phyloP scores from a whole-genome alignment of 2,329 filamentous ascomycete genomes.

The Teratosphaeria gauchensis region DNA sequence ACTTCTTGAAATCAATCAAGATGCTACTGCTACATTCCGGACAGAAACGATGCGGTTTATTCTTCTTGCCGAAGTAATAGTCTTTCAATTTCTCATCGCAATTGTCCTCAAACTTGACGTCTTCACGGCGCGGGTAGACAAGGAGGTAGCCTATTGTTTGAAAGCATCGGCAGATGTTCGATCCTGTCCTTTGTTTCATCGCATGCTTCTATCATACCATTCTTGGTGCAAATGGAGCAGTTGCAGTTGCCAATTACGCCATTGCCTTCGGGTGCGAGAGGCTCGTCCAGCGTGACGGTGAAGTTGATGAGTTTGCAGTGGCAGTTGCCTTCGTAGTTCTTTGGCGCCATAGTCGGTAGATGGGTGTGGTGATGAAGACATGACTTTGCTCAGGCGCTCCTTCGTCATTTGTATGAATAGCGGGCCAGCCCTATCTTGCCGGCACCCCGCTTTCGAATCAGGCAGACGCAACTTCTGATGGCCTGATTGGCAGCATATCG shows the following conservation, averaged over 20 bases:
- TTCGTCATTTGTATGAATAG: too few relatives aligned
- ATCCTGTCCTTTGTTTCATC: background rate
- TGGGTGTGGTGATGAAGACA: too few relatives aligned
- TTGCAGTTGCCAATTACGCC: background rate
- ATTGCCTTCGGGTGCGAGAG: conserved; percentile 8
- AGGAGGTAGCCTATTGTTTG: background rate
- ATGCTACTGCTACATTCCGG: conserved; percentile 14
- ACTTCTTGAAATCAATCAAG: conserved; percentile 15
- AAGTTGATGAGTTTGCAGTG: conserved; percentile 16
- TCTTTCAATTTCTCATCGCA: conserved; percentile 9
- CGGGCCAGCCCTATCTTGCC: too few relatives aligned
- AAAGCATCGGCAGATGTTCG: background rate
- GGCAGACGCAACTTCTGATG: too few relatives aligned
- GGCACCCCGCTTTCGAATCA: too few relatives aligned
- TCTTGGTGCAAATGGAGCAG: background rate
- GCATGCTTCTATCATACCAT: background rate
- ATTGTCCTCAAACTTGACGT: background rate
- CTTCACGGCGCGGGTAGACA: background rate
- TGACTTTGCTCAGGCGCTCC: too few relatives aligned
- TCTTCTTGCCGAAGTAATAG: conserved; percentile 9
- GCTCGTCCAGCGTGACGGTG: conserved; percentile 10
- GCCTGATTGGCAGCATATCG: too few relatives aligned
- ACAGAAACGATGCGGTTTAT: conserved; percentile 17
- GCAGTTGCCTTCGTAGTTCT: conserved; percentile 15
- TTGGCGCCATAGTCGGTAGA: background rate